These are phyloP conservation scores for Eutrema japonicum DNA, from an alignment of 345 rosid species.

Conservation along the genomic window DNA sequence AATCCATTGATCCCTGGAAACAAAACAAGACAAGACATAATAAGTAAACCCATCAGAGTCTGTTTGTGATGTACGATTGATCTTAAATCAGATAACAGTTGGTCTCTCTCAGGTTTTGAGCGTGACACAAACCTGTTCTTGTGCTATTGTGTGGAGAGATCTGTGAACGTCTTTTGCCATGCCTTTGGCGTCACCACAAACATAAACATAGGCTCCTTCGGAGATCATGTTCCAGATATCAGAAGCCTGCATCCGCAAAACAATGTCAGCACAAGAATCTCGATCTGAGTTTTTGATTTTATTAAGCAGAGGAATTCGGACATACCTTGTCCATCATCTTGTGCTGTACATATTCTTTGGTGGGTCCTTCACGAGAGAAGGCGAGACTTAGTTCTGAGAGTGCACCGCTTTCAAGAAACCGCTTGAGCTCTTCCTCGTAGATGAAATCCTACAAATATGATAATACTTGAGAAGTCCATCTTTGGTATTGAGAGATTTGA, in stretches of 20 bases:
- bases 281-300: constrained; percentile 11
- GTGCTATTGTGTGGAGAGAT: constrained; percentile 77
- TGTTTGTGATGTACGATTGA: constrained; percentile 8
- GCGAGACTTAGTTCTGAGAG: constrained; percentile 80
- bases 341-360: constrained; percentile 96
- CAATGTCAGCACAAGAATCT: background rate
- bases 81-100: background rate
- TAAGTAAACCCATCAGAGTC: constrained; percentile 7
- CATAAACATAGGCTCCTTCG: constrained; percentile 81
- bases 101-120: background rate
- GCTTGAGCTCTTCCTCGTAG: constrained; percentile 83
- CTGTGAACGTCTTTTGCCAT: constrained; percentile 98
- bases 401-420: constrained; percentile 68
- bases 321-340: constrained; percentile 83
- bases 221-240: constrained; percentile 85
- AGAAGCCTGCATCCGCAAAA: constrained; percentile 55
- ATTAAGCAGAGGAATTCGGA: background rate
- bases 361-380: constrained; percentile 95
- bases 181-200: constrained; percentile 99
- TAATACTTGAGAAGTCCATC: background rate
- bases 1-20: constrained; percentile 74
- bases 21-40: constrained; percentile 13
- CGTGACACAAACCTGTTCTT: constrained; percentile 71
- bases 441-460: constrained; percentile 70
- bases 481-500: background rate